A percentile compares a stretch with the other conserved stretches of the same genome.
These are phyloP conservation scores for Endotrypanum monterogeii DNA, from an alignment of 208 protist species.

Conservation along the genomic window DNA sequence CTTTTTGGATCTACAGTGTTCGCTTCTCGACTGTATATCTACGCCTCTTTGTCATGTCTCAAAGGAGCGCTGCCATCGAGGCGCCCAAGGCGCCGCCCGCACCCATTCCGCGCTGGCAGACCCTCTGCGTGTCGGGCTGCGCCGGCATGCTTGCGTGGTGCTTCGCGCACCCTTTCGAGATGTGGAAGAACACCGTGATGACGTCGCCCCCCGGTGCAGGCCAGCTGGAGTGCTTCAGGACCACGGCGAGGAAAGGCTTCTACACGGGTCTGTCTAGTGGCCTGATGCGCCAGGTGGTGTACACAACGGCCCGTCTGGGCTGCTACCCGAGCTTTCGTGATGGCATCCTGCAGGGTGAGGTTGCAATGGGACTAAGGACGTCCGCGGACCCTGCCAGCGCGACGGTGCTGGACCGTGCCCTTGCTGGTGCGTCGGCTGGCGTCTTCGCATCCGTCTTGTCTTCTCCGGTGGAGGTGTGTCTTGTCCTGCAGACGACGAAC, in stretches of 20 bases:
- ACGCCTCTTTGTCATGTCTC: not conserved
- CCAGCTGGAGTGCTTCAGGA: constrained; percentile 46
- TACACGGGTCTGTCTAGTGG: constrained; percentile 87
- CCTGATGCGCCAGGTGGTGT: constrained; percentile 90
- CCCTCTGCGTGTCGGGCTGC: constrained; percentile 73
- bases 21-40: too few relatives aligned
- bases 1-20: too few relatives aligned
- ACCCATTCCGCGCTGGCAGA: constrained; percentile 53
- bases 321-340: constrained; percentile 92
- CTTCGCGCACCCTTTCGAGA: constrained; percentile 93
- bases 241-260: constrained; percentile 61
- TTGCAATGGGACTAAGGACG: constrained; percentile 34
- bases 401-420: constrained; percentile 67
- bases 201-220: constrained; percentile 56
- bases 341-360: constrained; percentile 57
- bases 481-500: constrained; percentile 91
- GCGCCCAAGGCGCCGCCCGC: constrained; percentile 18
- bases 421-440: constrained; percentile 79
- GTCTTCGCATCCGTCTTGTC: constrained; percentile 85
- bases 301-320: constrained; percentile 85
- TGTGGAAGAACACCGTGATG: constrained; percentile 94
- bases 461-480: constrained; percentile 89
- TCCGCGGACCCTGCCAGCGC: constrained; percentile 54
- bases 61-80: not conserved
- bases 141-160: constrained; percentile 89